These are phyloP conservation scores for Solanum pennellii DNA, from an alignment of 257 asterid species.

Conservation along the genomic window DNA sequence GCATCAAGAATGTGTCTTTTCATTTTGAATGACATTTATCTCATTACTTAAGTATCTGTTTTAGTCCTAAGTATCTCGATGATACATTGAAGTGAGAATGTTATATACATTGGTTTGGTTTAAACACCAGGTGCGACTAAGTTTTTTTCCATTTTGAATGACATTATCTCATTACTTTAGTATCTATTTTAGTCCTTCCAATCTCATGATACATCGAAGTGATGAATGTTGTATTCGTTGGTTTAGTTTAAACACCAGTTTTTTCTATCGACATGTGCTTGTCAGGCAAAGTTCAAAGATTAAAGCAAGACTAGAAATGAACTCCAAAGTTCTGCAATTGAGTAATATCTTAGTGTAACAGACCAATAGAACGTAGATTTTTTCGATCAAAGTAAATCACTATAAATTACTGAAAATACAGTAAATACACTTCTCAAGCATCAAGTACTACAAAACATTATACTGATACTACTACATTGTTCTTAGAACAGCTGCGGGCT, in stretches of 20 bases:
- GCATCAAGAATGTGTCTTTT: background rate
- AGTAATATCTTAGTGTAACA: background rate
- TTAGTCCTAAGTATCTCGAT: background rate
- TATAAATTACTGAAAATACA: background rate
- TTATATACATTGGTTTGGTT: background rate
- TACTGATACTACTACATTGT: background rate
- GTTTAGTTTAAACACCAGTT: background rate
- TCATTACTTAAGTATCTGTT: background rate
- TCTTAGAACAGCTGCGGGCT: conserved; percentile 65
- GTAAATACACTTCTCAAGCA: background rate
- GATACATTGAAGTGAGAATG: background rate
- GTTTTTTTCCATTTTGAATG: background rate
- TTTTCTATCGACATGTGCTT: background rate
- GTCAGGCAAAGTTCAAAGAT: background rate
- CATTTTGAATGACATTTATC: background rate
- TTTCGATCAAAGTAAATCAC: background rate
- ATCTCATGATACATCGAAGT: background rate
- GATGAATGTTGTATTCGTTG: background rate
- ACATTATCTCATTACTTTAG: background rate
- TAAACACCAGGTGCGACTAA: background rate
- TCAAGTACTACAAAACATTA: background rate
- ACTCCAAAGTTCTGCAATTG: background rate
- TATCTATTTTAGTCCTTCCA: background rate
- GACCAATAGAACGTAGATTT: background rate
- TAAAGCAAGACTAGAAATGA: background rate